Evolutionary conservation across 352 stramenopile genomes (phyloP).

Genomic region (Globisporangium mamillatum): DNA sequence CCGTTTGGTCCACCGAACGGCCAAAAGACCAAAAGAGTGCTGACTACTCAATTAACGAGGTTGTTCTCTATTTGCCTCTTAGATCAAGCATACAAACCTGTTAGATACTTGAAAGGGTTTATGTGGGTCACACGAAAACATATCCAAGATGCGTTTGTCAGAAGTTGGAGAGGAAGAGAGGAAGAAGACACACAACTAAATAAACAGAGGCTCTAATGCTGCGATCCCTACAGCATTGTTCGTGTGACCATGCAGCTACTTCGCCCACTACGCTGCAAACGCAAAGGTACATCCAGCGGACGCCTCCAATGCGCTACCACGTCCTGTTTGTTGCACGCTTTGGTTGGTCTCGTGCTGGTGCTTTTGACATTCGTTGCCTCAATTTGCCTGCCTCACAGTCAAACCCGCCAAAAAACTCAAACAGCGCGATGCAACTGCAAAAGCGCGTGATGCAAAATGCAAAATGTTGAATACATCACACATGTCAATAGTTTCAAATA

Average conservation of each 20-base stretch:
- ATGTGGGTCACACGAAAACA: too few species aligned
- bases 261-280: neutral
- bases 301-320: neutral
- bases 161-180: too few species aligned
- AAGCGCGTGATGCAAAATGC: neutral
- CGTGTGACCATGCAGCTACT: neutral
- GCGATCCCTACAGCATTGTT: neutral
- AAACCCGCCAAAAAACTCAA: too few species aligned
- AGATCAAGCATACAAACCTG: too few species aligned
- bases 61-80: too few species aligned
- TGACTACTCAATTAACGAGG: too few species aligned
- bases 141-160: too few species aligned
- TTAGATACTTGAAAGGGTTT: too few species aligned
- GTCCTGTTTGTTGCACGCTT: neutral
- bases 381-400: neutral
- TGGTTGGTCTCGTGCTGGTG: neutral
- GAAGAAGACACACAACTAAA: neutral
- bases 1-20: slow-evolving; percentile 10
- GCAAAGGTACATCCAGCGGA: neutral
- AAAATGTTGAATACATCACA: neutral
- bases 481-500: neutral
- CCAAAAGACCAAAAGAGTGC: slow-evolving; percentile 3
- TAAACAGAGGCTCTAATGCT: neutral
- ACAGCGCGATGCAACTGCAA: neutral
- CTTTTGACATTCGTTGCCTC: neutral